Conservation (phyloP, 805 yeast species). For the Pichia membranifaciens region DNA sequence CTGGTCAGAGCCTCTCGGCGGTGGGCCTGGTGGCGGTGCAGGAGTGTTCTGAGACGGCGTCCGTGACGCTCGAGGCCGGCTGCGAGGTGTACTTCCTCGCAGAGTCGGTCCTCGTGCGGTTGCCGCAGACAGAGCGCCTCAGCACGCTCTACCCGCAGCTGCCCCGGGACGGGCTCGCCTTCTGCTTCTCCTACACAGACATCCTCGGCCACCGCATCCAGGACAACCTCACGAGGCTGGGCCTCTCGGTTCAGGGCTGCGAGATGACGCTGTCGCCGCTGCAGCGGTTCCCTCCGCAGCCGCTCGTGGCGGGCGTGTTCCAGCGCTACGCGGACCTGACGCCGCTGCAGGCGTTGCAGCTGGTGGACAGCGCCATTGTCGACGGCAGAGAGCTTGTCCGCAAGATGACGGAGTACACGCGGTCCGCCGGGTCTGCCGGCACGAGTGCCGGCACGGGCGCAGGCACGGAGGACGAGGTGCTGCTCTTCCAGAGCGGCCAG, state of each 20-base stretch:
- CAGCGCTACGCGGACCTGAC: constrained; percentile 16
- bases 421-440: not conserved
- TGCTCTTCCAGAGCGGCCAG: constrained; percentile 23
- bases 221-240: constrained; percentile 14
- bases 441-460: not conserved
- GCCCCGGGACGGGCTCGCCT: constrained; percentile 10
- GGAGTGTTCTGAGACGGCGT: not conserved
- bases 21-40: not conserved
- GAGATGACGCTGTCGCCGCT: constrained; percentile 16
- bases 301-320: constrained; percentile 17
- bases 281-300: constrained; percentile 16
- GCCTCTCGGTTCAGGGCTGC: not conserved
- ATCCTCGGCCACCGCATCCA: constrained; percentile 18
- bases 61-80: constrained; percentile 12
- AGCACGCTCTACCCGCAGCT: constrained; percentile 1
- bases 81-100: constrained; percentile 25
- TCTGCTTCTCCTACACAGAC: constrained; percentile 22
- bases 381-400: constrained; percentile 14
- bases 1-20: constrained; percentile 4
- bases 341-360: constrained; percentile 16
- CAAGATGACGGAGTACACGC: constrained; percentile 2
- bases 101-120: constrained; percentile 18
- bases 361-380: constrained; percentile 21
- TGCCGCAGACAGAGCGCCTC: constrained; percentile 11
- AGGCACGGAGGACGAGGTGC: constrained; percentile 10